Conservation (phyloP, 1,139 yeast genomes). For the Diutina ranongensis region DNA sequence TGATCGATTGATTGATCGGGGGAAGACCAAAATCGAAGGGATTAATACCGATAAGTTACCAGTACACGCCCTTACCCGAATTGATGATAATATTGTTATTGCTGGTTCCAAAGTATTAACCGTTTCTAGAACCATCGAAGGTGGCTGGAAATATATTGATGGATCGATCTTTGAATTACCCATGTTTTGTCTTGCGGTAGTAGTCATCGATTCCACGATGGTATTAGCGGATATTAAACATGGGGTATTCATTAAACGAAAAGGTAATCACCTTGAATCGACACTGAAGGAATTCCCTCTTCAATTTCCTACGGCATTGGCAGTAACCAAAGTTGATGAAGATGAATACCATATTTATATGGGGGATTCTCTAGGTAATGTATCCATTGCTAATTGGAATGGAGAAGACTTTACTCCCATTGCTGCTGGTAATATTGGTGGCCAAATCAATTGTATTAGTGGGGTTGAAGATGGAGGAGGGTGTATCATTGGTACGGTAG, state of each 20-base stretch:
- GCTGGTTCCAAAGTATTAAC: not conserved
- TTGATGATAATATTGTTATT: not conserved
- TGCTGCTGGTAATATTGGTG: conserved; percentile 19
- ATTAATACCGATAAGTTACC: not conserved
- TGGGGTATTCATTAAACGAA: not conserved
- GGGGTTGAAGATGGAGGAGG: conserved; percentile 7
- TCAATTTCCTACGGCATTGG: not conserved
- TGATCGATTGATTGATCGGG: not conserved
- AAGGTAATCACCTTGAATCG: not conserved
- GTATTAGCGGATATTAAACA: not conserved
- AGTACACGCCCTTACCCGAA: not conserved
- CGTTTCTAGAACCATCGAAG: not conserved
- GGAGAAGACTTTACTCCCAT: conserved; percentile 7
- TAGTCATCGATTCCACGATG: not conserved
- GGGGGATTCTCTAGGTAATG: not conserved
- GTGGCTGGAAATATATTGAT: not conserved
- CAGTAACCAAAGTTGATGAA: not conserved
- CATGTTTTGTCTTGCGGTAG: not conserved
- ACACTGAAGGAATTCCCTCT: not conserved
- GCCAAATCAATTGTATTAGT: conserved; percentile 17
- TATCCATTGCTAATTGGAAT: not conserved
- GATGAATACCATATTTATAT: not conserved
- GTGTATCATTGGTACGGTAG: conserved; percentile 22
- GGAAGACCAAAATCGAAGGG: not conserved
- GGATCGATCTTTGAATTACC: not conserved